phyloP scores from a whole-genome alignment of 768 basidiomycete species.

The Rhizopogon salebrosus region DNA sequence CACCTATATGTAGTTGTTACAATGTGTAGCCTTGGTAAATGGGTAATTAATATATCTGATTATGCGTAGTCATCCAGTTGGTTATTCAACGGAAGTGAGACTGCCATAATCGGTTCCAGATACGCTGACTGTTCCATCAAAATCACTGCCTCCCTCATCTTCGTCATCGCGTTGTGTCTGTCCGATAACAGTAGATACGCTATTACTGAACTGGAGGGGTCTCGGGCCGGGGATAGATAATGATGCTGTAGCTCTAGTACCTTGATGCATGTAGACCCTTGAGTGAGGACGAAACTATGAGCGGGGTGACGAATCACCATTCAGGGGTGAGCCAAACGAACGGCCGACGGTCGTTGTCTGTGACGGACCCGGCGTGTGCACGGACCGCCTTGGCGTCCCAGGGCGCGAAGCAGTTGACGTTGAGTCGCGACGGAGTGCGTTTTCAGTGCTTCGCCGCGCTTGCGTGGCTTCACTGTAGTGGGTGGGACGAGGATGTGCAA shows the following conservation, averaged over 20 bases:
- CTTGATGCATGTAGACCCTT: slow-evolving; percentile 27
- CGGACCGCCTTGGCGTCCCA: slow-evolving; percentile 21
- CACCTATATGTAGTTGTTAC: neutral
- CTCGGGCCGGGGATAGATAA: slow-evolving; percentile 16
- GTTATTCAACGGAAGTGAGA: slow-evolving; percentile 47
- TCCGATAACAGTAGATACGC: slow-evolving; percentile 13
- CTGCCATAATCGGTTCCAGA: slow-evolving; percentile 41
- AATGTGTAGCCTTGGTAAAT: neutral
- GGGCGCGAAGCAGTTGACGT: slow-evolving; percentile 17
- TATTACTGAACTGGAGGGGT: slow-evolving; percentile 14
- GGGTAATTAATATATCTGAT: neutral
- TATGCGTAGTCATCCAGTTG: neutral
- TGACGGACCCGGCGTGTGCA: slow-evolving; percentile 21
- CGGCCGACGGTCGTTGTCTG: slow-evolving; percentile 28
- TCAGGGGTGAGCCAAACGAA: slow-evolving; percentile 35
- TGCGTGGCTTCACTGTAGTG: slow-evolving; percentile 13
- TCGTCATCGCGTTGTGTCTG: slow-evolving; percentile 10
- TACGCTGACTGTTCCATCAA: slow-evolving; percentile 34
- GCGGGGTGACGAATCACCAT: slow-evolving; percentile 43
- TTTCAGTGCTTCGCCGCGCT: slow-evolving; percentile 10
- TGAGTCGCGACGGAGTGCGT: slow-evolving; percentile 10
- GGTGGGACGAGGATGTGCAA: slow-evolving; percentile 26
- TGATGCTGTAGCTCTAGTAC: slow-evolving; percentile 20
- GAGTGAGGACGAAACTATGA: slow-evolving; percentile 34
- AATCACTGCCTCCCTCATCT: slow-evolving; percentile 24